A percentile compares a stretch with the other conserved stretches of the same genome.
These are phyloP conservation scores for Rubroshorea leprosula DNA, from an alignment of 345 rosid genomes.

Conservation along the genomic window DNA sequence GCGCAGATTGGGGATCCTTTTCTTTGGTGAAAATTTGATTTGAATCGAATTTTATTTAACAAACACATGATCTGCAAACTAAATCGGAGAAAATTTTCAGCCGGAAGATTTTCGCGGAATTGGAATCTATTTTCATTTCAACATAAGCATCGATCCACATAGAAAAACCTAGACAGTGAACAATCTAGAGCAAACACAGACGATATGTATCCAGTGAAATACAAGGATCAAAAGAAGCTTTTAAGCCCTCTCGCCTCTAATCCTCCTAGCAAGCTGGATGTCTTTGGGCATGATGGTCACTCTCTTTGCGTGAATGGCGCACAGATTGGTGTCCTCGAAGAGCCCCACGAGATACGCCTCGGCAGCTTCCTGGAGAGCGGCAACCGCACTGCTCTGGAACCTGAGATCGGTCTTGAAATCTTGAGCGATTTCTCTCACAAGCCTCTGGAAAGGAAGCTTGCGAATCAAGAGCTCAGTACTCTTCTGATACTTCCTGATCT, in stretches of 20 bases:
- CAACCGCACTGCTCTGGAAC: slow-evolving; percentile 8
- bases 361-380: slow-evolving; percentile 8
- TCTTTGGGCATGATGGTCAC: slow-evolving; percentile 6
- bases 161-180: background rate
- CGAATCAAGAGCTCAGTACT: background rate
- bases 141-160: background rate
- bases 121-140: too few relatives aligned
- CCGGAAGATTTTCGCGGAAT: too few relatives aligned
- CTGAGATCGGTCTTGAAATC: slow-evolving; percentile 12
- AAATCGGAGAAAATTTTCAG: background rate
- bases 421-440: slow-evolving; percentile 8
- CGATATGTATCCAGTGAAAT: too few relatives aligned
- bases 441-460: slow-evolving; percentile 13
- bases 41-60: too few relatives aligned
- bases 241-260: slow-evolving; percentile 6
- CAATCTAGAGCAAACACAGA: background rate
- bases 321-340: slow-evolving; percentile 5
- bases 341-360: slow-evolving; percentile 9
- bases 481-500: slow-evolving; percentile 11
- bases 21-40: too few relatives aligned
- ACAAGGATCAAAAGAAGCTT: background rate
- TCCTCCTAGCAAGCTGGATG: slow-evolving; percentile 6
- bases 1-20: too few relatives aligned
- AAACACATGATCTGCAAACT: background rate
- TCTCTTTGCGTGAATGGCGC: slow-evolving; percentile 7